A percentile compares a stretch with the other conserved stretches of the same genome.
phyloP scores from a whole-genome alignment of 2,329 filamentous ascomycete genomes.

The Trichoderma gracile region DNA sequence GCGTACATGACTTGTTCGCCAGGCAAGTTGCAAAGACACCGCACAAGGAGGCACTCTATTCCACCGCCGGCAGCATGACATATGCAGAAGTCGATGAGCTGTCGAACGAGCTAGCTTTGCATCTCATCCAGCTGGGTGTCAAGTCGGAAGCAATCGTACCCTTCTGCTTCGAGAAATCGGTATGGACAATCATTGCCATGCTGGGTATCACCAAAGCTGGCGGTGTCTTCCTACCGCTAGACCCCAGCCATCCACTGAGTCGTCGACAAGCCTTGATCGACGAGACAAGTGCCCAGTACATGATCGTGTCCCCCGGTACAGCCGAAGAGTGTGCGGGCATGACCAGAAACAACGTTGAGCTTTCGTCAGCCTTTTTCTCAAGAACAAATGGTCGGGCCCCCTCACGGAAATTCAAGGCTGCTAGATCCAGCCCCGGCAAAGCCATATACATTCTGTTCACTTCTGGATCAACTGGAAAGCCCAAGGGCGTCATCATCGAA shows the following conservation, averaged over 20 bases:
- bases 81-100: constrained; percentile 6
- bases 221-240: constrained; percentile 34
- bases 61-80: constrained; percentile 9
- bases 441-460: constrained; percentile 14
- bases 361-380: not conserved
- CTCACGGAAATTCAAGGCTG: not conserved
- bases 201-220: constrained; percentile 35
- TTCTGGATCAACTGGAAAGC: constrained; percentile 14
- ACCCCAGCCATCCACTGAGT: constrained; percentile 27
- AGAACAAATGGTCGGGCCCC: not conserved
- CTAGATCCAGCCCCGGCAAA: not conserved
- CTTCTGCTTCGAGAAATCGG: constrained; percentile 28
- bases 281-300: constrained; percentile 18
- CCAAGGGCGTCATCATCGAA: constrained; percentile 16
- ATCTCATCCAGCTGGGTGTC: constrained; percentile 31
- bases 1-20: not conserved
- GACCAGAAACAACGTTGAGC: constrained; percentile 1
- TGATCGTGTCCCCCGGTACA: constrained; percentile 21
- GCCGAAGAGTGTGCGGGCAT: not conserved
- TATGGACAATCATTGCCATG: constrained; percentile 30
- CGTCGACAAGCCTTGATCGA: constrained; percentile 19
- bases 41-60: constrained; percentile 19
- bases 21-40: not conserved
- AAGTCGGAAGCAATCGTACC: constrained; percentile 29
- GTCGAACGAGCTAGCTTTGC: not conserved